Evolutionary conservation across 2,329 filamentous ascomycete genomes (phyloP), one percentile per base, ranked within the genome.

Genomic region (Venturia pyrina): DNA sequence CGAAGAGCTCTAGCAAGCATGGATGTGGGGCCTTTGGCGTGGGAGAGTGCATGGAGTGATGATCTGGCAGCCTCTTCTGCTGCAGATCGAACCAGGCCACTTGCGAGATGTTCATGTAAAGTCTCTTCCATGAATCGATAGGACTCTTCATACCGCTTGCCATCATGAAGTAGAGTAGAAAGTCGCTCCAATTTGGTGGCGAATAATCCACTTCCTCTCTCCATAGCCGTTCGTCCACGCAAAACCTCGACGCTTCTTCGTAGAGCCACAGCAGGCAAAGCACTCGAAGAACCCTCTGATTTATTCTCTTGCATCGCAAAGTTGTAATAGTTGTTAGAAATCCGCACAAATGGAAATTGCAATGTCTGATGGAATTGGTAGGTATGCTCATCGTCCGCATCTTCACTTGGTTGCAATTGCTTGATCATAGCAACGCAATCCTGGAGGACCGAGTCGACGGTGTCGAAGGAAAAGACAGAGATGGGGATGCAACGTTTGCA

Each of bases 241-340:
- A 90, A 78, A 46, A 83, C 79, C 57, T 89, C 85, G 62, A 89
- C 82, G 0, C 88, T 89, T 65, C 85, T 82, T 66, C 83, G 83
- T 62, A 91, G 79, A 15, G 86, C 81, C 62, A 83, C 81, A 17
- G 89, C 74, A 1, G 82, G 78, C 21, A 72, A 69, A 61, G 81
- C 78, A n/a, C 78, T 77, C 0, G 74, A 68, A 40, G 78, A 78
- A 4, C 76, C 75, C 0, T 75, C 69, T 32, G 77, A 75, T 62
- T 83, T 83, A 17, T 80, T 76, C 67, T 85, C 72, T 57, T 80
- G 78, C 21, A 83, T 76, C 71, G 86, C 85, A 61, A 84, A 80
- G n/a, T 85, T 79, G 72, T 87, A 91, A 72, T 90, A 90, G 3
- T 89, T 80, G 70, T 89, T 87, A 0, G 89, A 91, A 34, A 91